Percentiles rank a stretch among this genome's conserved stretches.
These are phyloP conservation scores for Penicillium sp. DNA, from an alignment of 2,329 filamentous ascomycete species.

Conservation along the genomic window DNA sequence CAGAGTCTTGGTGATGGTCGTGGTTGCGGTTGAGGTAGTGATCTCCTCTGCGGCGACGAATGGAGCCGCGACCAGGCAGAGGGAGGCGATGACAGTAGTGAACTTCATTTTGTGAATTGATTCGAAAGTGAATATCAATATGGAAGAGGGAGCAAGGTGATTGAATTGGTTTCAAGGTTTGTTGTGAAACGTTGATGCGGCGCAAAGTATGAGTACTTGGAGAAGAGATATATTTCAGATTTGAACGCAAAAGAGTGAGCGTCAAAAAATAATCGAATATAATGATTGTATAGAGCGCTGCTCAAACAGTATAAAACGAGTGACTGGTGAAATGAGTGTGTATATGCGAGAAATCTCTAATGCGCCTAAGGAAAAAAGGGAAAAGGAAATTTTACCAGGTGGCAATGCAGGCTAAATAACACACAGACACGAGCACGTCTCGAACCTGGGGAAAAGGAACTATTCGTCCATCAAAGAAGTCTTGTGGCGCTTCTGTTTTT, in stretches of 20 bases:
- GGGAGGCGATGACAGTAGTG: constrained; percentile 32
- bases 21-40: constrained; percentile 35
- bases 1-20: constrained; percentile 45
- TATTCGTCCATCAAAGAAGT: constrained; percentile 5
- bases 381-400: constrained; percentile 19
- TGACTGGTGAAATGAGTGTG: constrained; percentile 18
- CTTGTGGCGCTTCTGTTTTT: constrained; percentile 1
- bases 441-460: constrained; percentile 12
- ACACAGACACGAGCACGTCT: background rate
- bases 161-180: background rate
- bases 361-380: constrained; percentile 14
- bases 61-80: constrained; percentile 38
- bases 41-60: constrained; percentile 30
- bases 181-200: background rate
- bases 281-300: constrained; percentile 33
- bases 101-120: constrained; percentile 38
- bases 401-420: constrained; percentile 25
- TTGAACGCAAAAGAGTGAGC: constrained; percentile 28
- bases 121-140: background rate
- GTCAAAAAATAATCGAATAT: constrained; percentile 18
- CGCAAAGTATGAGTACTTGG: constrained; percentile 1
- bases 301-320: constrained; percentile 24
- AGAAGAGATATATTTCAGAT: constrained; percentile 10
- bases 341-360: constrained; percentile 21
- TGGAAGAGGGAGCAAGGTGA: background rate